Percentiles rank a stretch among this genome's conserved stretches.
phyloP scores from a whole-genome alignment of 768 basidiomycete genomes.

The Leccinum imitatum region DNA sequence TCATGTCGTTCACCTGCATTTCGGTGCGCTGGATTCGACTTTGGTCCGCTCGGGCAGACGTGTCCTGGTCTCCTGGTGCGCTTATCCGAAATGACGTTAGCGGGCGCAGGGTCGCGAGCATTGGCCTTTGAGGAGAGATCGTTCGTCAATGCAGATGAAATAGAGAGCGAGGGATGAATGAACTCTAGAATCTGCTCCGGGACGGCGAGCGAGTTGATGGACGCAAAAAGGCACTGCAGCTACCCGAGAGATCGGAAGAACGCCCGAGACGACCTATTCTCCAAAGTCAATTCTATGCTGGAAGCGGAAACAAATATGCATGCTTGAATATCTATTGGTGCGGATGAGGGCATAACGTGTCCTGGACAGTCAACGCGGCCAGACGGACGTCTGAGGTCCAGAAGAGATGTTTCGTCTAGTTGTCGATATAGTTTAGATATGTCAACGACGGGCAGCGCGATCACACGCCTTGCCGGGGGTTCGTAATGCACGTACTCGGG shows the following conservation, averaged over 20 bases:
- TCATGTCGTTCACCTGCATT: constrained; percentile 68
- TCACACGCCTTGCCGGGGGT: constrained; percentile 80
- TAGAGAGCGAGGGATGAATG: constrained; percentile 43
- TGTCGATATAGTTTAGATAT: not conserved
- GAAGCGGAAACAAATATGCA: not conserved
- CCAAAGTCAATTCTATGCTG: not conserved
- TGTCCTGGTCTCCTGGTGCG: constrained; percentile 72
- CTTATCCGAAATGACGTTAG: constrained; percentile 46
- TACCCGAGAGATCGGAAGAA: constrained; percentile 78
- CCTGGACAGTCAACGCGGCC: constrained; percentile 84
- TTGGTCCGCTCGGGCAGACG: constrained; percentile 22
- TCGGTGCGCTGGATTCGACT: constrained; percentile 10
- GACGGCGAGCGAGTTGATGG: too few relatives aligned
- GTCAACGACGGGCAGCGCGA: not conserved
- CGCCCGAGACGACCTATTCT: constrained; percentile 61
- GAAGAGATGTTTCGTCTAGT: constrained; percentile 90
- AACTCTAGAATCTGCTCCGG: constrained; percentile 71
- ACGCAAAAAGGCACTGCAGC: constrained; percentile 31
- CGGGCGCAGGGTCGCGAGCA: not conserved
- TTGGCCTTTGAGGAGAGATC: constrained; percentile 1
- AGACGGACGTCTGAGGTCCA: constrained; percentile 85
- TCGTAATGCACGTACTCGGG: constrained; percentile 76
- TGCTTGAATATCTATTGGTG: constrained; percentile 84
- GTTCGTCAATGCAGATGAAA: constrained; percentile 12
- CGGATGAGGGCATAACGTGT: constrained; percentile 82